These are phyloP conservation scores for Populus deltoides DNA, from an alignment of 345 rosid genomes.

Conservation along the genomic window DNA sequence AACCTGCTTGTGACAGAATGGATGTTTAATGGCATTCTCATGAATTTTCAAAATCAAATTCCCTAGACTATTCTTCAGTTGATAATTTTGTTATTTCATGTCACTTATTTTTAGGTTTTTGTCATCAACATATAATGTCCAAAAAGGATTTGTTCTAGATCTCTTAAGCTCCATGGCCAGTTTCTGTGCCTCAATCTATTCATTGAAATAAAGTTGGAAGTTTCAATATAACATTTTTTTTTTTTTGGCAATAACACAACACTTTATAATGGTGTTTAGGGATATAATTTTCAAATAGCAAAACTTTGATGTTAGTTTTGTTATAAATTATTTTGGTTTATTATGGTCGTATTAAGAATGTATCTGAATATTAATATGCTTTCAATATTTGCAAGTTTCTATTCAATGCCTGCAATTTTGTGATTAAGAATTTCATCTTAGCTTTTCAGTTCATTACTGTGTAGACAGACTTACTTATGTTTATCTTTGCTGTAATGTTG, in stretches of 20 bases:
- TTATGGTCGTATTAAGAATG: neutral
- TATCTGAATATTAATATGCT: neutral
- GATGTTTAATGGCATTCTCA: neutral
- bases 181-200: neutral
- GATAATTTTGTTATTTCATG: neutral
- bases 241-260: neutral
- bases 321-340: neutral
- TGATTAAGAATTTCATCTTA: neutral
- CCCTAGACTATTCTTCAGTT: neutral
- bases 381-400: neutral
- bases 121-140: neutral
- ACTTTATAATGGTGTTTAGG: neutral
- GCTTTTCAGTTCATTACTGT: neutral
- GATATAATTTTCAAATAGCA: neutral
- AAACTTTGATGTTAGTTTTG: neutral
- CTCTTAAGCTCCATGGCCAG: neutral
- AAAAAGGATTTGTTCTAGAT: neutral
- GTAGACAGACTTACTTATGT: neutral
- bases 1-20: neutral
- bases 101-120: neutral
- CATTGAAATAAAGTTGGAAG: neutral
- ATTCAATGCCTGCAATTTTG: neutral
- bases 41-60: neutral
- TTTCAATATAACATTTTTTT: too few relatives aligned
- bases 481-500: conserved; percentile 5